Evolutionary conservation across 768 basidiomycete species (phyloP), one percentile per base, ranked within the genome.

Genomic region (Mycena filopes): DNA sequence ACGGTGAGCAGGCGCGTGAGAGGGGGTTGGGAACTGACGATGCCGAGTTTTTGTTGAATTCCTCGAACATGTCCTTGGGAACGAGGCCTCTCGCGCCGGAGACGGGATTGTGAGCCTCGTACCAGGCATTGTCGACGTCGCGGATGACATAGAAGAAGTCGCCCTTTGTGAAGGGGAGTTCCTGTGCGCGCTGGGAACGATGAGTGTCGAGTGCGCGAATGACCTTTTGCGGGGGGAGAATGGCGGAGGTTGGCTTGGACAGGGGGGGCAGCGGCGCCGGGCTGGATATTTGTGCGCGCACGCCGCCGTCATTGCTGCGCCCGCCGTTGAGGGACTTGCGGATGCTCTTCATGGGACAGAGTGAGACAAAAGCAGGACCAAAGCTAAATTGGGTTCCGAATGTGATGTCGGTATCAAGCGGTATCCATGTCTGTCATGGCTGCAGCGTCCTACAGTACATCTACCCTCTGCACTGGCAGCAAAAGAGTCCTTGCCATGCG

Each of bases 91-190:
- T 87, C 12, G 96, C 90, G 28, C 95, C 94, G 18, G 91, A 89
- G 67, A 95, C 84, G 15, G 97, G 98, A 75, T 99, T 99, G 75
- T 96, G 89, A 4, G 95, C 98, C 75, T 98, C 94, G 73, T 95
- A 99, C 90, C 92, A 99, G 48, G 81, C 78, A 4, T 81, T 84
- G 51, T 87, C 84, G 20, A 86, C 79, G 72, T 98, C 95, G 62
- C 87, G 87, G 38, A 94, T 84, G 53, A 99, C 97, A 78, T 99
- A 93, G 83, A 98, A 99, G 80, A 99, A 98, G 80, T 99, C 98
- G 67, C 98, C 98, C 79, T 93, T 92, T 69, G 87, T 82, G 77
- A 98, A 99, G 31, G 93, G 87, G 45, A 99, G 88, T 70, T 98
- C 90, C 74, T 94, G 90, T 2, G 96, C 94, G 0, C 88, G 85